A percentile compares a stretch with the other conserved stretches of the same genome.
These are phyloP conservation scores for Caulochytrium protostelioides DNA, from an alignment of 371 early-diverging fungal species.

Conservation along the genomic window DNA sequence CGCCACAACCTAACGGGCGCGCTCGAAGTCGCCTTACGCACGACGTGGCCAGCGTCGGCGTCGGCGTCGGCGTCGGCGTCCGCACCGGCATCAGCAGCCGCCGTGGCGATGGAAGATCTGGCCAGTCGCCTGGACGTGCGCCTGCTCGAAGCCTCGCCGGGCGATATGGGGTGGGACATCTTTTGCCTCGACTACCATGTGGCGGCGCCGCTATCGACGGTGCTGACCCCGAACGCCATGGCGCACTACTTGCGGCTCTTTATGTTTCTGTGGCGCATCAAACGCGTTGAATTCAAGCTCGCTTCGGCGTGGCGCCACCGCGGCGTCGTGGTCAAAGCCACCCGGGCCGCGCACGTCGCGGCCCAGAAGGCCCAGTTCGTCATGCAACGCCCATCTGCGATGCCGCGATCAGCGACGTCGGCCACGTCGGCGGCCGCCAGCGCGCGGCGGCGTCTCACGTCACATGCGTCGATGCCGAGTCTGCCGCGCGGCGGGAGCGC, in stretches of 20 bases:
- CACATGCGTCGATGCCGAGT: background rate
- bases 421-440: too few relatives aligned
- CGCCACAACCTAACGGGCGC: constrained; percentile 72
- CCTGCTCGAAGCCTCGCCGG: constrained; percentile 39
- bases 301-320: constrained; percentile 55
- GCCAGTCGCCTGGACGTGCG: constrained; percentile 55
- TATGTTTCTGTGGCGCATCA: constrained; percentile 69
- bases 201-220: constrained; percentile 60
- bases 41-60: too few relatives aligned
- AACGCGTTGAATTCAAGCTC: constrained; percentile 61
- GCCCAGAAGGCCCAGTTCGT: constrained; percentile 1
- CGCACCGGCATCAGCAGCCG: too few relatives aligned
- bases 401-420: background rate
- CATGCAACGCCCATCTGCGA: background rate
- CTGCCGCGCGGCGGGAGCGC: background rate
- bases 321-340: constrained; percentile 4
- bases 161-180: constrained; percentile 76
- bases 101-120: too few relatives aligned
- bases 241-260: constrained; percentile 57
- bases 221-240: constrained; percentile 53
- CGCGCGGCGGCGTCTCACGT: background rate
- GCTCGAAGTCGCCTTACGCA: constrained; percentile 65
- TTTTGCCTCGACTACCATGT: constrained; percentile 70
- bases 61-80: too few relatives aligned
- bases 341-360: background rate